These are phyloP conservation scores for Mycena citricolor DNA, from an alignment of 1,284 basidiomycete genomes.

Conservation along the genomic window DNA sequence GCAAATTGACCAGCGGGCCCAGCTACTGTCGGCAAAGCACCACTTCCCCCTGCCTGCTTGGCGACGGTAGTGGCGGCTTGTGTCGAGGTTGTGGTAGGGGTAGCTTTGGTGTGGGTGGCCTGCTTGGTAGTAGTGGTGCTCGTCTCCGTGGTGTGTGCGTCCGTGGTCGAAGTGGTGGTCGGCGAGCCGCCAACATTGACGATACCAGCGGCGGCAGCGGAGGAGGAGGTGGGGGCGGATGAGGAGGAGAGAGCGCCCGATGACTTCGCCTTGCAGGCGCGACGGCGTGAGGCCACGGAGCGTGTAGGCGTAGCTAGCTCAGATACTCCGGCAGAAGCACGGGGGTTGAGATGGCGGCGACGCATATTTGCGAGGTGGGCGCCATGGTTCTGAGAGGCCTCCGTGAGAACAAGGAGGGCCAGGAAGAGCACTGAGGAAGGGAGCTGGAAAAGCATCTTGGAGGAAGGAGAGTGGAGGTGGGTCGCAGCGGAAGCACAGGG, in stretches of 20 bases:
- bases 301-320: too few species aligned
- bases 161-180: too few species aligned
- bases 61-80: conserved; percentile 7
- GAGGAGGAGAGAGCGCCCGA: conserved; percentile 3
- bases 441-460: conserved; percentile 24
- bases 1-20: conserved; percentile 15
- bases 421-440: conserved; percentile 24
- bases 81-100: neutral
- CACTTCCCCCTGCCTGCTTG: conserved; percentile 1
- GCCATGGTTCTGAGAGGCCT: conserved; percentile 22
- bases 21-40: conserved; percentile 8
- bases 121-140: conserved; percentile 21
- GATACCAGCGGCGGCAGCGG: neutral
- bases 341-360: conserved; percentile 27
- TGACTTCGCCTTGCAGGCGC: conserved; percentile 15
- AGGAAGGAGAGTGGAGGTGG: conserved; percentile 15
- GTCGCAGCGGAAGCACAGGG: conserved; percentile 10
- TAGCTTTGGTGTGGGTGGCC: conserved; percentile 3
- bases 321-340: too few species aligned
- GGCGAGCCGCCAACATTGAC: conserved; percentile 6
- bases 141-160: too few species aligned
- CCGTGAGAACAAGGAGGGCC: conserved; percentile 23
- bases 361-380: conserved; percentile 22
- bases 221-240: conserved; percentile 1
- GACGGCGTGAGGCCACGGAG: conserved; percentile 11